Evolutionary conservation across 345 rosid genomes (phyloP), one percentile per base, ranked within the genome.

Genomic region (Hibiscus trionum): DNA sequence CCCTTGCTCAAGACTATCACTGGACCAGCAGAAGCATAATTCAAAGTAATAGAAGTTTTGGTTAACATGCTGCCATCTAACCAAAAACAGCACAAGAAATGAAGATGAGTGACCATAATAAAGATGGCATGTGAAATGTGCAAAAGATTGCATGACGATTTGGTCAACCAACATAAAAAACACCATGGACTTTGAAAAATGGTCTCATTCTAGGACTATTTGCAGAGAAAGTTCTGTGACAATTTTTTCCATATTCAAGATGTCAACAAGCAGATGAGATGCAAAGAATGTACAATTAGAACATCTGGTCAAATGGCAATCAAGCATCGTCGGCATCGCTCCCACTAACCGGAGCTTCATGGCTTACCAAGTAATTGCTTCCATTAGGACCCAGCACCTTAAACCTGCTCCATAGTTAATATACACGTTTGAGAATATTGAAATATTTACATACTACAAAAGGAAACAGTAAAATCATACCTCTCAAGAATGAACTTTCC

Each of bases 401-500:
- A 78, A 84, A 88, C 89, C 96, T 91, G 84, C 76, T 72, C 75
- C 59, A 71, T 17, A 70, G 21, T 69, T 61, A 1, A 65, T 61
- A 70, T 17, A n/a, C 19, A 39, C 7, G 64, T 70, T 39, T 75
- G 59, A 73, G 17, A 73, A 59, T 17, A 74, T 46, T 50, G 61
- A 57, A 78, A 72, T 27, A 37, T 75, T 75, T 21, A 26, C 27
- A 44, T 31, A 27, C 10, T 71, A 76, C 37, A 44, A 70, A 53
- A 21, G 2, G 16, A 27, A 47, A 4, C 19, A 69, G n/a, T 53
- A 31, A 71, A 24, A 64, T 37, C 26, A 62, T 76, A 87, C 97
- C 92, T 87, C 64, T 88, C 93, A 6, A 91, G 83, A 79, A 91
- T 81, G 75, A 87, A 86, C 77, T 86, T 88, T 75, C 93, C 93